Conservation (phyloP, 345 rosid species). For the Atalantia buxifolia region DNA sequence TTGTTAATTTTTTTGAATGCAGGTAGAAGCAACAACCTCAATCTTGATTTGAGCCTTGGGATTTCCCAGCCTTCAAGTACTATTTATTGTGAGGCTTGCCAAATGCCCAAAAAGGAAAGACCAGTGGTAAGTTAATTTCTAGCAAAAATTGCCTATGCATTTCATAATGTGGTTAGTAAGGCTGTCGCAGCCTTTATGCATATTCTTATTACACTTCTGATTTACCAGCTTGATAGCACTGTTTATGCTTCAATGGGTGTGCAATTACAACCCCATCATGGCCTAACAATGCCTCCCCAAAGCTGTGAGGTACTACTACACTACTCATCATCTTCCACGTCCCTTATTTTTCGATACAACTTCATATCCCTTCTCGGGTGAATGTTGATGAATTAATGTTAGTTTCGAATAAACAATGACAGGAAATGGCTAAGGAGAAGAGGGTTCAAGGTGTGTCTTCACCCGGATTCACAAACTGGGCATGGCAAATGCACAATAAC, state of each 20-base stretch:
- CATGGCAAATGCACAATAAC: conserved; percentile 32
- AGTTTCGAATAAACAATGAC: neutral
- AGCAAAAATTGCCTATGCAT: neutral
- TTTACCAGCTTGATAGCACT: conserved; percentile 28
- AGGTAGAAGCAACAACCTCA: conserved; percentile 31
- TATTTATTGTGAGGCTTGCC: conserved; percentile 13
- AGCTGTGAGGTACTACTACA: conserved; percentile 34
- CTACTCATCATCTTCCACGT: neutral
- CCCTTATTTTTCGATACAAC: neutral
- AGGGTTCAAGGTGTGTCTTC: conserved; percentile 26
- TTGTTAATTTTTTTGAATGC: too few relatives aligned
- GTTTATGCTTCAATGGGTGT: conserved; percentile 13
- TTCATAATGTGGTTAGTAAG: neutral
- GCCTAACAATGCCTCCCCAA: conserved; percentile 8
- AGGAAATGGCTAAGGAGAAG: conserved; percentile 48
- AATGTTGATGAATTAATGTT: neutral
- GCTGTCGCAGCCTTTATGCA: neutral
- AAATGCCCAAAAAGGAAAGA: conserved; percentile 22
- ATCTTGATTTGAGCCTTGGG: conserved; percentile 62
- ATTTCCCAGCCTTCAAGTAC: conserved; percentile 30
- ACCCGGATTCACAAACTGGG: conserved; percentile 24
- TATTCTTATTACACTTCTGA: neutral
- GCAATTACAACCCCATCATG: conserved; percentile 6
- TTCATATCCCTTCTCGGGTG: neutral
- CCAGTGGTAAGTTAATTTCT: conserved; percentile 16